Base-by-base conservation (phyloP, 176 grass and related monocot genomes). In the Oryza meridionalis region DNA sequence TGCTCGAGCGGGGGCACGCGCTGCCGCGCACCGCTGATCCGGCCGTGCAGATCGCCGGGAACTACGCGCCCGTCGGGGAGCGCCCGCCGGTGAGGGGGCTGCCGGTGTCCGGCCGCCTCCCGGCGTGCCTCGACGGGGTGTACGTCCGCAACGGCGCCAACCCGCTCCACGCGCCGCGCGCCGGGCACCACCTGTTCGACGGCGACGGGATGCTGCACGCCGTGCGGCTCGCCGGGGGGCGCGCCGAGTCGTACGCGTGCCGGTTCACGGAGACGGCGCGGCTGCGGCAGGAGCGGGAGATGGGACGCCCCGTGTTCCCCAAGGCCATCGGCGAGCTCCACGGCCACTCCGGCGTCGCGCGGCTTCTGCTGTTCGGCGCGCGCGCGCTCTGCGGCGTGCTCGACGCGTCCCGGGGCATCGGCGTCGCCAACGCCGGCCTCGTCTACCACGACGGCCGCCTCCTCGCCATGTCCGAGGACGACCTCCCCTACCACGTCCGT, bases 381-480 rank as follows among this genome's bases (percentile, higher is more conserved):
- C 89, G 96, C 68, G 77, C 82, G 0, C 80, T 90, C 65, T 77
- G 72, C 42, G 96, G 96, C 25, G 70, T 98, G 14, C 14, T 98
- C 15, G 93, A 98, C 88, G 61, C 91, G 24, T 83, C 91, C 29
- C 73, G 43, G 22, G 96, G 96, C 33, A 83, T 75, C 7, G 96
- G 96, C 0, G 96, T 98, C 40, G 93, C 96, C 32, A 98, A 98
- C 94, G 96, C 96, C 3, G 96, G 96, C 0, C 86, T 98, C 6
- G 81, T 96, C 16, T 98, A 79, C 81, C 91, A 94, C n/a, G 62
- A 94, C 84, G 44, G 32, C n/a, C 96, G 85, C 81, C 92, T 98
- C 43, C 91, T 98, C 76, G 96, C 96, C 91, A 98, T 98, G 96
- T 98, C 96, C 4, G 96, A 98, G 84, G 93, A 98, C 73, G 96